A percentile compares a stretch with the other conserved stretches of the same genome.
Evolutionary conservation across 2,329 filamentous ascomycete species (phyloP).

Genomic region (Penicillium aurantiogriseum): DNA sequence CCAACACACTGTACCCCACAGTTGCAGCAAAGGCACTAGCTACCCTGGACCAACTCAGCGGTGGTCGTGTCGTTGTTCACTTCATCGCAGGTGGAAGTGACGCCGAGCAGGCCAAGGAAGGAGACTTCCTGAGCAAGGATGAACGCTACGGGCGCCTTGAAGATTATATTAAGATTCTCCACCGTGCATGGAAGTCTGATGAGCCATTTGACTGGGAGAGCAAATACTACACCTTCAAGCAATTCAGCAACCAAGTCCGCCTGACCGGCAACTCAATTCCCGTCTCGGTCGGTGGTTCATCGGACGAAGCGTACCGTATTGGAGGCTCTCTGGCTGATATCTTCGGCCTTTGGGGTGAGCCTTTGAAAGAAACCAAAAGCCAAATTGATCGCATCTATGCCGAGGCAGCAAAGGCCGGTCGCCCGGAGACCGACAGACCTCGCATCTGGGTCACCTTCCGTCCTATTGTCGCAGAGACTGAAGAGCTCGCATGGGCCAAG

Average conservation of each 20-base stretch:
- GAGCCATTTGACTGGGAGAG: constrained; percentile 63
- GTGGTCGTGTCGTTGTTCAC: constrained; percentile 59
- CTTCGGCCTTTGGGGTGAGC: constrained; percentile 64
- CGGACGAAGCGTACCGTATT: constrained; percentile 58
- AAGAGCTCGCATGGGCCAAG: constrained; percentile 62
- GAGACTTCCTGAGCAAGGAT: constrained; percentile 59
- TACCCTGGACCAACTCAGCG: constrained; percentile 60
- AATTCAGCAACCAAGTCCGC: constrained; percentile 55
- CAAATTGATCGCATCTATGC: constrained; percentile 62
- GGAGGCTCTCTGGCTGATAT: constrained; percentile 61
- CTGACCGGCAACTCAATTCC: constrained; percentile 56
- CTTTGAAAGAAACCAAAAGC: constrained; percentile 62
- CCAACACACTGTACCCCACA: constrained; percentile 62
- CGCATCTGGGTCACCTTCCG: constrained; percentile 65
- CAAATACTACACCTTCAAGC: constrained; percentile 60
- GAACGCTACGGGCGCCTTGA: constrained; percentile 59
- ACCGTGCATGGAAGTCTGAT: constrained; percentile 56
- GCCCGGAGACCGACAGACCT: constrained; percentile 53
- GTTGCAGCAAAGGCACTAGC: constrained; percentile 62
- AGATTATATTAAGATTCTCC: constrained; percentile 62
- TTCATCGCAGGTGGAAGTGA: constrained; percentile 64
- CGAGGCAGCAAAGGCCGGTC: constrained; percentile 58
- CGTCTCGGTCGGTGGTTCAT: constrained; percentile 60
- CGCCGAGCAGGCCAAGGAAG: constrained; percentile 59
- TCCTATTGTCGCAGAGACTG: constrained; percentile 60